Base-by-base conservation (phyloP, 2,329 filamentous ascomycete genomes). In the Trichoderma sp. region DNA sequence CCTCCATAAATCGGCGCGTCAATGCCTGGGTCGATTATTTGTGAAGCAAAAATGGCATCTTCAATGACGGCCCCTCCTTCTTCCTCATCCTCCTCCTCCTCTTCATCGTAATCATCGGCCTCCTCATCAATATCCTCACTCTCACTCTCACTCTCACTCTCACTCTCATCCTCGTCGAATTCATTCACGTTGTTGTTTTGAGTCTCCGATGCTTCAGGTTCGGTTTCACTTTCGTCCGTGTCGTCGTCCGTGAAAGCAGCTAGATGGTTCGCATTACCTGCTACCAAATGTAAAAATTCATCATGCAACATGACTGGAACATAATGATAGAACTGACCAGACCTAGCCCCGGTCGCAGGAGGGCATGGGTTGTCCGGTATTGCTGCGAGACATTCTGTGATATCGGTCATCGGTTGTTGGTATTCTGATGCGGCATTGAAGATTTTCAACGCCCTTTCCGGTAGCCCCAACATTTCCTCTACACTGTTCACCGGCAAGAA, bases 401-500 rank as follows among this genome's bases (percentile, higher is more conserved):
- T 64, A 51, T 78, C 76, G 13, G 76, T 72, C 70, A 77, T 73
- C 5, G 71, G 67, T 26, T 73, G 73, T 30, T 18, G 71, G 68
- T n/a, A 76, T 46, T 46, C 66, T 16, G 51, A 39, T 26, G 37
- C 39, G 59, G 54, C 37, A 56, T 54, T 54, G 5, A 60, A 39
- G 21, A 70, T 49, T 30, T 73, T 72, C n/a, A 75, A 60, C 43
- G 71, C 67, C 32, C 43, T 69, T 14, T 71, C 51, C 6, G 74
- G 66, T 10, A 76, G 56, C n/a, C 79, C 79, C 43, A 81, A 71
- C 21, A 81, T 72, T 37, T 81, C 76, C 64, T 78, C 75, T n/a
- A 75, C 69, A 24, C 75, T 75, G 24, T 74, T 69, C 32, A 81
- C 80, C 4, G 72, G 71, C 59, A 82, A 73, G 70, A 86, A 86